A percentile compares a stretch with the other conserved stretches of the same genome.
phyloP scores from a whole-genome alignment of 2,329 filamentous ascomycete genomes.

The Xylariaceae sp. region DNA sequence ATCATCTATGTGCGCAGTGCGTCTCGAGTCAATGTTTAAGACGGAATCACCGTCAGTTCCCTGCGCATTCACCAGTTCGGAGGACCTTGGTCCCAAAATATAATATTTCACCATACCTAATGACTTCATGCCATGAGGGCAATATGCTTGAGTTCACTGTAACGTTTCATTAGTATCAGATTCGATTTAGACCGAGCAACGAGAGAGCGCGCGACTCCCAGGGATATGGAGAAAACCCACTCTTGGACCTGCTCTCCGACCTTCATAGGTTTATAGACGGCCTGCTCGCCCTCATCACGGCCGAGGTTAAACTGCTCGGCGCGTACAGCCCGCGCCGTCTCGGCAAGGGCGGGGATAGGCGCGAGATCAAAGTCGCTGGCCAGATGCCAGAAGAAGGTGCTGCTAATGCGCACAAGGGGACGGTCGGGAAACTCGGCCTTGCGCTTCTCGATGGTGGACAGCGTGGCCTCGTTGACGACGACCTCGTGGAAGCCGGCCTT shows the following conservation, averaged over 20 bases:
- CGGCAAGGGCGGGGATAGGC: slow-evolving; percentile 57
- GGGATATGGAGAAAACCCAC: slow-evolving; percentile 44
- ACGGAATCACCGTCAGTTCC: no score
- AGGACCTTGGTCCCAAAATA: neutral
- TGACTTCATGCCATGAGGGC: slow-evolving; percentile 54
- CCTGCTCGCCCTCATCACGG: slow-evolving; percentile 59
- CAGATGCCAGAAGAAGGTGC: slow-evolving; percentile 68
- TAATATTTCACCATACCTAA: neutral
- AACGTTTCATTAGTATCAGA: slow-evolving; percentile 8
- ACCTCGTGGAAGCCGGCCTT: slow-evolving; percentile 70
- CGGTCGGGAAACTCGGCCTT: slow-evolving; percentile 51
- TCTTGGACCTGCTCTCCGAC: slow-evolving; percentile 65
- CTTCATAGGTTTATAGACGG: slow-evolving; percentile 59
- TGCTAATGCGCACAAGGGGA: slow-evolving; percentile 63
- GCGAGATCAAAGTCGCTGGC: slow-evolving; percentile 62
- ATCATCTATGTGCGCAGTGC: no score
- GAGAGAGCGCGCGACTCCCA: no score
- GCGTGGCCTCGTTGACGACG: slow-evolving; percentile 61
- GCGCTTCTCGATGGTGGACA: slow-evolving; percentile 54
- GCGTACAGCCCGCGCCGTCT: slow-evolving; percentile 53
- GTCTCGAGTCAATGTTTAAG: neutral
- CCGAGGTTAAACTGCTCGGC: slow-evolving; percentile 56
- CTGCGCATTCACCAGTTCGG: no score
- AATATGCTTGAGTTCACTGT: slow-evolving; percentile 60
- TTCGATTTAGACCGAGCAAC: no score